Percentiles rank a stretch among this genome's conserved stretches.
phyloP scores from a whole-genome alignment of 2,329 filamentous ascomycete species.

The Fusarium sulawesiense region DNA sequence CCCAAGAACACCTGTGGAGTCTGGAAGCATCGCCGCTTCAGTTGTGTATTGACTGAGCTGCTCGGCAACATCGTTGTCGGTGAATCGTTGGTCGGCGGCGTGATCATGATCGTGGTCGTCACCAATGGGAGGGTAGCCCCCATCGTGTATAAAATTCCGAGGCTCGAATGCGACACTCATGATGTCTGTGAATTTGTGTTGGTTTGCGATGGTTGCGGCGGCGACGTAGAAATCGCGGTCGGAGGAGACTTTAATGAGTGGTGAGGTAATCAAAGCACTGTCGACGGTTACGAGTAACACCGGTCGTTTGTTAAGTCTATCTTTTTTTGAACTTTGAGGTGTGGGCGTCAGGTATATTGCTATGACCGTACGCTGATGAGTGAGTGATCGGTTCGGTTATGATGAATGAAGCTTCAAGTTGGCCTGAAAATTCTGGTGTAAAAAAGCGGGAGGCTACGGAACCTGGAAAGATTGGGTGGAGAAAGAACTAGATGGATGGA shows the following conservation, averaged over 20 bases:
- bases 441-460: conserved; percentile 46
- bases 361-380: conserved; percentile 22
- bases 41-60: conserved; percentile 58
- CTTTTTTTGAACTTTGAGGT: background rate
- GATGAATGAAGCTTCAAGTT: conserved; percentile 37
- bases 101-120: conserved; percentile 59
- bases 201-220: conserved; percentile 13
- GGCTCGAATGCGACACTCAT: conserved; percentile 67
- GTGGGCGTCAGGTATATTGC: conserved; percentile 4
- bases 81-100: conserved; percentile 55
- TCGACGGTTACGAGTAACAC: background rate
- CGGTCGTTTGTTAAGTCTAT: background rate
- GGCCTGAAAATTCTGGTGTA: conserved; percentile 54
- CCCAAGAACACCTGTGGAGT: conserved; percentile 53
- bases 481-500: conserved; percentile 38
- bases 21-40: conserved; percentile 53
- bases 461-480: conserved; percentile 25
- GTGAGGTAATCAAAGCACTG: conserved; percentile 22
- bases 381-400: conserved; percentile 29
- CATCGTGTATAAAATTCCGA: conserved; percentile 61
- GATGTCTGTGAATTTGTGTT: conserved; percentile 39
- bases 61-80: conserved; percentile 57
- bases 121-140: conserved; percentile 60
- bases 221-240: conserved; percentile 33
- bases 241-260: conserved; percentile 14